Evolutionary conservation across 306 rosid genomes (phyloP).

Genomic region (Cucumis sativus): DNA sequence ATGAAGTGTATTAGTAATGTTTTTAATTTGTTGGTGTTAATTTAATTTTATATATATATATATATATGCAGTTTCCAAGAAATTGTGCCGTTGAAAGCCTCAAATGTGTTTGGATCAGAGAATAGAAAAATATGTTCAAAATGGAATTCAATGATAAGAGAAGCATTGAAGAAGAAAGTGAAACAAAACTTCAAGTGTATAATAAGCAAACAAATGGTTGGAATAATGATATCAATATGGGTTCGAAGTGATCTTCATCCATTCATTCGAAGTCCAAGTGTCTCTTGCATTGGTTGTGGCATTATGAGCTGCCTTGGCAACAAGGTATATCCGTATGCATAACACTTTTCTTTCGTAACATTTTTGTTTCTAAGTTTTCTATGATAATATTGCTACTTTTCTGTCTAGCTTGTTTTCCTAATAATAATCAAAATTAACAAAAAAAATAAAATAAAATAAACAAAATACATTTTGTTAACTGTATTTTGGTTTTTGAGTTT

Average conservation of each 20-base stretch:
- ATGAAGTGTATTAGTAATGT: no score
- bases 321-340: constrained; percentile 25
- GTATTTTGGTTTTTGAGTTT: no score
- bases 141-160: constrained; percentile 69
- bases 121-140: constrained; percentile 30
- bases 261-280: constrained; percentile 49
- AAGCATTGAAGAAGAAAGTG: constrained; percentile 42
- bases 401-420: no score
- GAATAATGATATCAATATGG: constrained; percentile 77
- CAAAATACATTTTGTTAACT: no score
- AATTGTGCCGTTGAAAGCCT: constrained; percentile 71
- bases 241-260: constrained; percentile 47
- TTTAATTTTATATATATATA: no score
- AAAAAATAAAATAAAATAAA: no score
- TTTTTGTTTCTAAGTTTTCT: no score
- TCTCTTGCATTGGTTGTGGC: constrained; percentile 82
- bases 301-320: constrained; percentile 82
- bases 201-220: constrained; percentile 89
- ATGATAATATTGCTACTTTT: no score
- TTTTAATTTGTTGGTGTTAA: no score
- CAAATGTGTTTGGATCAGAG: constrained; percentile 71
- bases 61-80: constrained; percentile 63
- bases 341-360: no score
- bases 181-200: constrained; percentile 47
- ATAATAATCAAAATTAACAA: no score